Percentiles rank a stretch among this genome's conserved stretches.
Evolutionary conservation across 1,139 yeast species (phyloP).

Genomic region (Meyerozyma guilliermondii): DNA sequence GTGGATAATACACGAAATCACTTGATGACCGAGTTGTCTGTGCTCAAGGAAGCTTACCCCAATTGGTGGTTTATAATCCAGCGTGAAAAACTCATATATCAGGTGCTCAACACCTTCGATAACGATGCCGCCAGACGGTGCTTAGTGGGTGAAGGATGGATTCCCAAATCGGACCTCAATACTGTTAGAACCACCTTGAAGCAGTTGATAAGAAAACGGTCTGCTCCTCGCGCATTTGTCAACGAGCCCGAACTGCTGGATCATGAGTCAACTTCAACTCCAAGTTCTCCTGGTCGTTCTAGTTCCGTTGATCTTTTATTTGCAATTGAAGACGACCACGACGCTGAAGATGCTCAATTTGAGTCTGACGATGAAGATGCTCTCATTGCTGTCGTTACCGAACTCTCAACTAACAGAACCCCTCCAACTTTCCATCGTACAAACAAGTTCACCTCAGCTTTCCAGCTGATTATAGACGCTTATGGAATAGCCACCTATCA

Average conservation of each 20-base stretch:
- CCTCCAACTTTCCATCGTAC: conserved; percentile 95
- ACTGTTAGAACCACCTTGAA: conserved; percentile 6
- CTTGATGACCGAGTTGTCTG: conserved; percentile 64
- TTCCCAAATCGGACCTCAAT: conserved; percentile 43
- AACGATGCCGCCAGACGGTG: conserved; percentile 83
- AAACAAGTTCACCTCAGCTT: conserved; percentile 87
- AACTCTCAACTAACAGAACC: conserved; percentile 69
- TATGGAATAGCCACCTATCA: conserved; percentile 92
- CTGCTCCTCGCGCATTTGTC: conserved; percentile 5
- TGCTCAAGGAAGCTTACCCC: conserved; percentile 53
- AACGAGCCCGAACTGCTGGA: conserved; percentile 4
- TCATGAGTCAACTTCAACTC: conserved; percentile 7
- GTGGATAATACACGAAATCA: conserved; percentile 67
- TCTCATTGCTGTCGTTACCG: conserved; percentile 62
- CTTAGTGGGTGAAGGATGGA: conserved; percentile 97
- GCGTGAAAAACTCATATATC: conserved; percentile 72
- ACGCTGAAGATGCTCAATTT: conserved; percentile 9
- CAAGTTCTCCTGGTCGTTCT: conserved; percentile 6
- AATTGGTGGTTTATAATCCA: conserved; percentile 41
- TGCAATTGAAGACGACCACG: conserved; percentile 43
- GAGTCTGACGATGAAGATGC: conserved; percentile 23
- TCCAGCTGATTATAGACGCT: conserved; percentile 91
- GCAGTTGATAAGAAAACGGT: background rate
- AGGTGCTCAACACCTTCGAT: conserved; percentile 73
- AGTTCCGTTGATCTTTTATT: conserved; percentile 33